Percentiles rank a stretch among this genome's conserved stretches.
phyloP scores from a whole-genome alignment of 2,329 filamentous ascomycete species.

The Colletotrichum navitas region DNA sequence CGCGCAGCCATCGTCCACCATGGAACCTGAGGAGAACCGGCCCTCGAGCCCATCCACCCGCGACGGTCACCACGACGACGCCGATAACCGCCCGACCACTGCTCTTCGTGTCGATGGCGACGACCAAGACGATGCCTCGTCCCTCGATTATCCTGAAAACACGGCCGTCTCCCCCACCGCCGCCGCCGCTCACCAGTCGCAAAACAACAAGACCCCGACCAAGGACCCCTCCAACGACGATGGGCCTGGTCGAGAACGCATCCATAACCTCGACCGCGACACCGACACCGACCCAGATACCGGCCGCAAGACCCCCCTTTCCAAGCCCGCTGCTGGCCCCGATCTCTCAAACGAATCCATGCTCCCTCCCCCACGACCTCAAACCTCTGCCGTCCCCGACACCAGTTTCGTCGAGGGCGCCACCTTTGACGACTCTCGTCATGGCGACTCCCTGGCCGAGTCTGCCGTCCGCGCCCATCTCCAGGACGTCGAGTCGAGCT shows the following conservation, averaged over 20 bases:
- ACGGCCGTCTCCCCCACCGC: background rate
- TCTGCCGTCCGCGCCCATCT: slow-evolving; percentile 68
- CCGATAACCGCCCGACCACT: slow-evolving; percentile 44
- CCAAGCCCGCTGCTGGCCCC: slow-evolving; percentile 18
- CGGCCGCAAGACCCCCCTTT: slow-evolving; percentile 16
- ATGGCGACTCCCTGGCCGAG: slow-evolving; percentile 65
- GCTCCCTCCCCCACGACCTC: slow-evolving; percentile 44
- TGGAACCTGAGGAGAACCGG: slow-evolving; percentile 52
- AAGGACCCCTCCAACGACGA: slow-evolving; percentile 6
- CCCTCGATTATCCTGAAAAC: slow-evolving; percentile 27
- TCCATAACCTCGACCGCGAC: background rate
- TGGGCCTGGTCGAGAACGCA: background rate
- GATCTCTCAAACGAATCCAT: slow-evolving; percentile 35
- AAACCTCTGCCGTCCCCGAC: slow-evolving; percentile 47
- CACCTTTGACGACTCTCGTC: slow-evolving; percentile 52
- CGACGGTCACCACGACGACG: slow-evolving; percentile 45
- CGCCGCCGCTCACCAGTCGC: slow-evolving; percentile 16
- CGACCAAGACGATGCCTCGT: slow-evolving; percentile 37
- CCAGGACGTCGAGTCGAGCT: slow-evolving; percentile 75
- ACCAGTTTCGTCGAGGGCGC: slow-evolving; percentile 59
- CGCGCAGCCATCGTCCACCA: slow-evolving; percentile 46
- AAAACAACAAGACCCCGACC: slow-evolving; percentile 35
- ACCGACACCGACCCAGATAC: background rate
- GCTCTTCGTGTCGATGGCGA: slow-evolving; percentile 41
- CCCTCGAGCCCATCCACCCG: slow-evolving; percentile 35